Evolutionary conservation across 257 asterid genomes (phyloP).

Genomic region (Primulina eburnea): DNA sequence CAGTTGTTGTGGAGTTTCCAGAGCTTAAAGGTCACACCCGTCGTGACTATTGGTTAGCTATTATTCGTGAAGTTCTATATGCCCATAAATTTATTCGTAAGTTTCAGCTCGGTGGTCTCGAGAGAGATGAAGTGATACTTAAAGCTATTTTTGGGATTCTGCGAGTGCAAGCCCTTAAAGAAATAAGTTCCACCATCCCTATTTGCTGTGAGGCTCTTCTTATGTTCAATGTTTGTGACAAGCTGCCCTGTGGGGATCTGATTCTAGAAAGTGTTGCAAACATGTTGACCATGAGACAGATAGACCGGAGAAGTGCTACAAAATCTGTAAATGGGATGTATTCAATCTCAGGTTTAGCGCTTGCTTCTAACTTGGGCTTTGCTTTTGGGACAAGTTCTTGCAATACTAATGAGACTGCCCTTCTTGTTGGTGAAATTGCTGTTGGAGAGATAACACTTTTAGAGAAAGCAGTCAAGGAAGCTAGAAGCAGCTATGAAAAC

Average conservation of each 20-base stretch:
- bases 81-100: slow-evolving; percentile 67
- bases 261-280: slow-evolving; percentile 79
- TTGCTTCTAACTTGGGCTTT: slow-evolving; percentile 73
- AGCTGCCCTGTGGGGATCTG: slow-evolving; percentile 85
- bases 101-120: slow-evolving; percentile 59
- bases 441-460: slow-evolving; percentile 75
- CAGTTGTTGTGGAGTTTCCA: slow-evolving; percentile 91
- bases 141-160: slow-evolving; percentile 83
- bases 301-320: slow-evolving; percentile 39
- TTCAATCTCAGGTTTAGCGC: slow-evolving; percentile 59
- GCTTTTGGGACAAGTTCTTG: slow-evolving; percentile 55
- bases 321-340: slow-evolving; percentile 48
- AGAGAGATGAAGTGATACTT: slow-evolving; percentile 73
- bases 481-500: slow-evolving; percentile 70
- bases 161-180: slow-evolving; percentile 83
- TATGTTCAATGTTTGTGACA: slow-evolving; percentile 90
- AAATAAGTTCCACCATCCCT: slow-evolving; percentile 46
- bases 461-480: slow-evolving; percentile 83
- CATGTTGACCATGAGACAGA: slow-evolving; percentile 46
- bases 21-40: slow-evolving; percentile 96
- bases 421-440: slow-evolving; percentile 73
- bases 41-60: slow-evolving; percentile 92
- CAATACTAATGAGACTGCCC: slow-evolving; percentile 41
- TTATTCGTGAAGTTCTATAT: slow-evolving; percentile 81
- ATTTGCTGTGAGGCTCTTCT: slow-evolving; percentile 61